Percentiles rank a stretch among this genome's conserved stretches.
phyloP scores from a whole-genome alignment of 2,329 filamentous ascomycete species.

The Fusarium chuoi region DNA sequence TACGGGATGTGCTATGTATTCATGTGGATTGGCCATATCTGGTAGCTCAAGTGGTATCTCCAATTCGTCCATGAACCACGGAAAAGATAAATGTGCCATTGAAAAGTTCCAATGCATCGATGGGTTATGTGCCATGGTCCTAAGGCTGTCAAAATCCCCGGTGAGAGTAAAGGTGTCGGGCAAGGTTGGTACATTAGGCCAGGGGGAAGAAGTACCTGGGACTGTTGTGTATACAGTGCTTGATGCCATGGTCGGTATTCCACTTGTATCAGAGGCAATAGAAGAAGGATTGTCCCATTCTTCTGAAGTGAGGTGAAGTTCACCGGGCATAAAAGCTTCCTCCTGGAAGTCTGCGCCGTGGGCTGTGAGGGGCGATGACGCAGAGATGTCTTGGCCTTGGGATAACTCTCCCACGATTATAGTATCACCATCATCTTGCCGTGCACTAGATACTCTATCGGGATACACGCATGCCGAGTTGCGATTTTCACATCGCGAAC shows the following conservation, averaged over 20 bases:
- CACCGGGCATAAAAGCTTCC: rapidly evolving
- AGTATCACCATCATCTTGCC: rapidly evolving
- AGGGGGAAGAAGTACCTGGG: not conserved
- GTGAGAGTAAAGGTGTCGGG: not conserved
- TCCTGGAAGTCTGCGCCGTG: not conserved
- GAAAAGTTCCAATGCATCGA: not conserved
- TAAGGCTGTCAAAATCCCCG: rapidly evolving
- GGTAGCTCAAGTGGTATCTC: not conserved
- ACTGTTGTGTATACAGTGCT: not conserved
- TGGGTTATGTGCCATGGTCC: rapidly evolving
- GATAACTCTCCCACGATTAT: rapidly evolving
- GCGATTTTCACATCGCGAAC: not conserved
- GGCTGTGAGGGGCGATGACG: not conserved
- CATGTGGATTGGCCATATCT: not conserved
- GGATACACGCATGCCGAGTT: not conserved
- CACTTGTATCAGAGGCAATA: not conserved
- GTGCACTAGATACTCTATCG: rapidly evolving
- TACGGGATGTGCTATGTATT: not conserved
- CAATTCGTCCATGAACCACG: not conserved
- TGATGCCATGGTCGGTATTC: not conserved
- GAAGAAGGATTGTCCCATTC: not conserved
- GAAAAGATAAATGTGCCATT: rapidly evolving
- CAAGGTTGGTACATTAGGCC: not conserved
- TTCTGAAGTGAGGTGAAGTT: rapidly evolving
- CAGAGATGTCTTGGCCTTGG: rapidly evolving